phyloP scores from a whole-genome alignment of 2,329 filamentous ascomycete species.

The Calonectria multiphialidica region DNA sequence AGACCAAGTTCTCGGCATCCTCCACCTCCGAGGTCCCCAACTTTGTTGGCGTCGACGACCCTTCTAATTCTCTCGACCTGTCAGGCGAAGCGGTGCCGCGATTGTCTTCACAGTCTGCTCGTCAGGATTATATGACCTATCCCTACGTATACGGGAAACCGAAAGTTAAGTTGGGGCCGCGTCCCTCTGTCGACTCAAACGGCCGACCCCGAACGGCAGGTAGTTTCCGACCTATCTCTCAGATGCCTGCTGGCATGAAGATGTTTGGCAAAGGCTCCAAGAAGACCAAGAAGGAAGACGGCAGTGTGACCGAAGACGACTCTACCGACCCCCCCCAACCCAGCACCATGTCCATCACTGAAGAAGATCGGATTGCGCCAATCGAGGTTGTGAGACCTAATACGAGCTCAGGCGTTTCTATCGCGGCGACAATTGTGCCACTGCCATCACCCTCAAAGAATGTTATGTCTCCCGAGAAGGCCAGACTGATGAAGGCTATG shows the following conservation, averaged over 20 bases:
- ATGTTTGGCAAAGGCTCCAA: conserved; percentile 70
- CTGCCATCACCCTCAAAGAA: conserved; percentile 58
- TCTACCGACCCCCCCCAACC: conserved; percentile 52
- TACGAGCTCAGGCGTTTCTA: conserved; percentile 60
- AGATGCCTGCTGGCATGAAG: conserved; percentile 85
- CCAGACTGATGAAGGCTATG: conserved; percentile 92
- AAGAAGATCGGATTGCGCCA: conserved; percentile 43
- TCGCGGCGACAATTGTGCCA: conserved; percentile 53
- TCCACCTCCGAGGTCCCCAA: conserved; percentile 63
- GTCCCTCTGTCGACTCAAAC: conserved; percentile 78
- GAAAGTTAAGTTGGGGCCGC: conserved; percentile 90
- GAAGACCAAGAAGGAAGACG: conserved; percentile 53
- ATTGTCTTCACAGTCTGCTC: conserved; percentile 64
- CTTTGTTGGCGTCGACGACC: conserved; percentile 61
- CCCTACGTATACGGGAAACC: conserved; percentile 71
- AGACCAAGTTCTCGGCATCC: conserved; percentile 60
- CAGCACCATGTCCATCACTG: conserved; percentile 49
- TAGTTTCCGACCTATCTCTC: conserved; percentile 78
- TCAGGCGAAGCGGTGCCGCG: conserved; percentile 59
- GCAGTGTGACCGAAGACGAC: conserved; percentile 50
- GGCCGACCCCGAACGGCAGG: conserved; percentile 72
- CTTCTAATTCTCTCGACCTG: conserved; percentile 59
- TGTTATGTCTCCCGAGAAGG: conserved; percentile 87
- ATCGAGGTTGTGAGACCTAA: conserved; percentile 50
- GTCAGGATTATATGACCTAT: conserved; percentile 63